Base-by-base conservation (phyloP, 1,284 basidiomycete species). In the Phellopilus nigrolimitatus region DNA sequence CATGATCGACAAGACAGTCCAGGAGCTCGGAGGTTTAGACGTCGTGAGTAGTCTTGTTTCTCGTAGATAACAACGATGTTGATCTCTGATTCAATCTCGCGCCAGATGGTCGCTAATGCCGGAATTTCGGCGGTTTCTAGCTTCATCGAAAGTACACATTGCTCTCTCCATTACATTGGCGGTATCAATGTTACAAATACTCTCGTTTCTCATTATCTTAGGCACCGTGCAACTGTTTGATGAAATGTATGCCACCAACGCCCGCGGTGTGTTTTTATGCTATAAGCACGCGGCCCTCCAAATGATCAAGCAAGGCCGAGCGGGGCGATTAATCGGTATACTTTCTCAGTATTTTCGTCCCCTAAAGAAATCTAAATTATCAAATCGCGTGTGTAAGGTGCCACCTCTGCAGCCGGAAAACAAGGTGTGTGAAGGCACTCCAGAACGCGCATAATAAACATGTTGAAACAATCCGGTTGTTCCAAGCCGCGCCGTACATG, bases 261-360 rank as follows among this genome's bases (percentile, higher is more conserved):
- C 49, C 19, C 37, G 33, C 2, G 43, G 52, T 13, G 51, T 56
- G 24, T 54, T 56, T 34, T 40, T 56, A 12, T 56, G 55, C 24
- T 56, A 50, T 36, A 49, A 51, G 40, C 41, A 48, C 37, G 55
- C 55, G 3, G 55, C 55, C 10, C 46, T 39, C 13, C 55, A 56
- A 37, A 56, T 56, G 55, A 27, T 56, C 27, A 50, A 56, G n/a
- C 52, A 56, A 53, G 49, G 51, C 6, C 47, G 31, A 15, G 49
- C 50, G 13, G 53, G 56, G 21, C 44, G 52, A 45, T 28, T 52
- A 9, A 47, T 57, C 21, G 56, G 54, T 52, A 25, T n/a, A 6
- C 13, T 7, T 22, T 27, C 24, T 15, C 17, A 13, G 4, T 37
- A 4, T 19, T 25, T 13, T 9, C n/a, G n/a, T n/a, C n/a, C n/a